These are phyloP conservation scores for Phytophthora meadii DNA, from an alignment of 352 stramenopile species.

Conservation along the genomic window DNA sequence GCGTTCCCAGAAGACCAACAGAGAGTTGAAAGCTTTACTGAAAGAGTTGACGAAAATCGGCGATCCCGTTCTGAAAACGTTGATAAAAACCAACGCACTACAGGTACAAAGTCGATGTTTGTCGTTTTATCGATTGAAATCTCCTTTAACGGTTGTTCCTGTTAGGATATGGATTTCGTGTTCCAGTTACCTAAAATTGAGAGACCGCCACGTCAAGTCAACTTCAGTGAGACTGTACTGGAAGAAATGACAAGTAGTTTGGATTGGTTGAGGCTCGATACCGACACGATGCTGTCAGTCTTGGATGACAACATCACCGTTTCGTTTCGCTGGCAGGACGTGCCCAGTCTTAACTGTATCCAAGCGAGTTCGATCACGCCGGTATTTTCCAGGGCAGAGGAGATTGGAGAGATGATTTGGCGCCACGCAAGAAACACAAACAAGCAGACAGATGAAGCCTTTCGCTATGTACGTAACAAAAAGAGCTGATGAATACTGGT, in stretches of 20 bases:
- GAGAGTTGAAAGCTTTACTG: constrained; percentile 19
- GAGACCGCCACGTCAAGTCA: not conserved
- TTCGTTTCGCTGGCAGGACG: constrained; percentile 4
- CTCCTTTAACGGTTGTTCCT: not conserved
- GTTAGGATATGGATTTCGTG: constrained; percentile 21
- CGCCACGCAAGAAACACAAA: constrained; percentile 6
- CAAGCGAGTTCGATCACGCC: constrained; percentile 24
- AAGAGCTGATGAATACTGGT: not conserved
- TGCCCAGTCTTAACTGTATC: constrained; percentile 1
- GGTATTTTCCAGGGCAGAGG: constrained; percentile 6
- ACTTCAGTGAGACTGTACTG: constrained; percentile 10
- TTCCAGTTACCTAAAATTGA: constrained; percentile 8
- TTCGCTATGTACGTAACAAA: constrained; percentile 18
- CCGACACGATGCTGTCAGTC: constrained; percentile 3
- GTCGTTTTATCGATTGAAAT: not conserved
- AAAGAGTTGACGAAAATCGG: constrained; percentile 6
- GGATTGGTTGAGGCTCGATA: constrained; percentile 15
- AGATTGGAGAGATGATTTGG: constrained; percentile 26
- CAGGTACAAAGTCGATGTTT: constrained; percentile 5
- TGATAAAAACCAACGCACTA: constrained; percentile 7
- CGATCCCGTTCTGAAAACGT: not conserved
- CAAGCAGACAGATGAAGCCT: constrained; percentile 12
- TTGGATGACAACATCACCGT: constrained; percentile 1
- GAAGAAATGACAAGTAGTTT: constrained; percentile 9
- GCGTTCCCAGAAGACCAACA: constrained; percentile 21